A percentile compares a stretch with the other conserved stretches of the same genome.
These are phyloP conservation scores for Xanthoconium purpureum DNA, from an alignment of 768 basidiomycete genomes.

Conservation along the genomic window DNA sequence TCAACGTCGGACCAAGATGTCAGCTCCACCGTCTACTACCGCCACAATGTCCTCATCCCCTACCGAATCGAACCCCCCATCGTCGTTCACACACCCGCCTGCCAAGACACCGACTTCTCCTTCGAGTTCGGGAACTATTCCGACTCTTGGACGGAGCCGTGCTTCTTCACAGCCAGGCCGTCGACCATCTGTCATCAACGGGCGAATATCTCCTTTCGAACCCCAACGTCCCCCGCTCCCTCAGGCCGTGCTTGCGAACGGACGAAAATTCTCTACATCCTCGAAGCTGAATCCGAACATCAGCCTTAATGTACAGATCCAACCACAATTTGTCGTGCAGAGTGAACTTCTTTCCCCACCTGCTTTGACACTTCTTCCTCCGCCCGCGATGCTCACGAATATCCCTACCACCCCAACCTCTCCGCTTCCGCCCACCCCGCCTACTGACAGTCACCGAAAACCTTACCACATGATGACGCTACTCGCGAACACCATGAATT, in stretches of 20 bases:
- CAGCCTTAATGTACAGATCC: constrained; percentile 41
- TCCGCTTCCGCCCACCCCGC: constrained; percentile 70
- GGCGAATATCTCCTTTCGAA: constrained; percentile 52
- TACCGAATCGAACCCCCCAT: constrained; percentile 37
- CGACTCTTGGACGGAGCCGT: constrained; percentile 49
- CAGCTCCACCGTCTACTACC: constrained; percentile 49
- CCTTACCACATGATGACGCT: constrained; percentile 91
- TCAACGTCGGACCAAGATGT: constrained; percentile 63
- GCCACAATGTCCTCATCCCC: constrained; percentile 30
- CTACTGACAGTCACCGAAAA: constrained; percentile 70
- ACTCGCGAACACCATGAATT: constrained; percentile 73
- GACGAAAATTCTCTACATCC: constrained; percentile 62
- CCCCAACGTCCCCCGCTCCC: constrained; percentile 52
- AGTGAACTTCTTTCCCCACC: constrained; percentile 47
- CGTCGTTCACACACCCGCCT: constrained; percentile 32
- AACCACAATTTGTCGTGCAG: constrained; percentile 49
- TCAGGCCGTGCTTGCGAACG: constrained; percentile 36
- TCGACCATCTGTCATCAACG: constrained; percentile 55
- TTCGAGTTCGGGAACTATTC: constrained; percentile 35
- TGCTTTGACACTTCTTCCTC: constrained; percentile 41
- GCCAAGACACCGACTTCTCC: constrained; percentile 38
- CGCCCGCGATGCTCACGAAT: constrained; percentile 47
- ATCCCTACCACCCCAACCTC: constrained; percentile 75
- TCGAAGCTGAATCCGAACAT: constrained; percentile 53
- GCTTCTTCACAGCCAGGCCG: constrained; percentile 79